phyloP scores from a whole-genome alignment of 768 basidiomycete species.

The Mycena epipterygia region DNA sequence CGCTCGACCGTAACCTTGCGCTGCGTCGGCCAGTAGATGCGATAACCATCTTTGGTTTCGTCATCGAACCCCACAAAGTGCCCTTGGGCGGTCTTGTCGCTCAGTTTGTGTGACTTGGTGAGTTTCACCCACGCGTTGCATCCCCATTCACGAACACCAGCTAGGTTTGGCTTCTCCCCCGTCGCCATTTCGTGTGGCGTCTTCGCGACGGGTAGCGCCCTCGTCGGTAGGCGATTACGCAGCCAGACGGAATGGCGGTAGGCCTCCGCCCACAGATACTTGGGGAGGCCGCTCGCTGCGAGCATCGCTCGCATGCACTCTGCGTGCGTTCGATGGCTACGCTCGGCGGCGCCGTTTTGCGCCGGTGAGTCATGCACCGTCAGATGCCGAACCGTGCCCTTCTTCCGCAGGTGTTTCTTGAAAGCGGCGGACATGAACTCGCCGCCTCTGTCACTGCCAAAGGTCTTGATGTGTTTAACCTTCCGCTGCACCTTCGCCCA shows the following conservation, averaged over 20 bases:
- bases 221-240: conserved; percentile 17
- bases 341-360: conserved; percentile 48
- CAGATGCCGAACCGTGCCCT: conserved; percentile 47
- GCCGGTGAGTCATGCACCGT: conserved; percentile 50
- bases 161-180: conserved; percentile 26
- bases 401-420: conserved; percentile 35
- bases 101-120: conserved; percentile 40
- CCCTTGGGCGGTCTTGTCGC: conserved; percentile 30
- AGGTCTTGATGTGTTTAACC: conserved; percentile 37
- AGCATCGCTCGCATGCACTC: conserved; percentile 46
- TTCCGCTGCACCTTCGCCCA: conserved; percentile 43
- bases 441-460: conserved; percentile 47
- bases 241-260: conserved; percentile 18
- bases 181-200: conserved; percentile 16
- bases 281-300: conserved; percentile 25
- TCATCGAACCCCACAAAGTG: conserved; percentile 42
- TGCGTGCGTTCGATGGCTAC: conserved; percentile 42
- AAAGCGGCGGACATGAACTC: conserved; percentile 47
- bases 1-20: conserved; percentile 42
- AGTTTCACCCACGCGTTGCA: conserved; percentile 36
- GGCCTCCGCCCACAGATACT: conserved; percentile 25
- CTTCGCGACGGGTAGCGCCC: conserved; percentile 20
- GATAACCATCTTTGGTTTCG: conserved; percentile 42
- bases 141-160: conserved; percentile 38
- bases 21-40: conserved; percentile 47